Evolutionary conservation across 1,284 basidiomycete species (phyloP).

Genomic region (Microbotryum saponariae): DNA sequence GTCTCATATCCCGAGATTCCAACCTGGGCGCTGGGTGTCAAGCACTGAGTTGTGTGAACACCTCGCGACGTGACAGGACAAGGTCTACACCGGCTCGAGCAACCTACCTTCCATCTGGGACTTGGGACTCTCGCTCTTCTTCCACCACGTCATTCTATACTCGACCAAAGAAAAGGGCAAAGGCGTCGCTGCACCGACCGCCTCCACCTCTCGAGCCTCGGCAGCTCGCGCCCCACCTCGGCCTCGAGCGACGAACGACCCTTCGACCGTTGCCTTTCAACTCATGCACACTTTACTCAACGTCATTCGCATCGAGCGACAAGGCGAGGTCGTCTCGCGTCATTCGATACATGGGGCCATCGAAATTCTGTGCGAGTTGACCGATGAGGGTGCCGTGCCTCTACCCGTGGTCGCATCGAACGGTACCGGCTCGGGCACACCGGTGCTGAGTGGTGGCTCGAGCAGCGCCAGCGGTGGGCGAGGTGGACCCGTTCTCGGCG

Average conservation of each 20-base stretch:
- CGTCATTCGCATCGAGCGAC: conserved; percentile 83
- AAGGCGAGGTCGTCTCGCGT: conserved; percentile 83
- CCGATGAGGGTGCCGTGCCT: conserved; percentile 40
- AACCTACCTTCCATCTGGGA: conserved; percentile 72
- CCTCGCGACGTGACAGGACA: conserved; percentile 53
- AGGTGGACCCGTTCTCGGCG: conserved; percentile 23
- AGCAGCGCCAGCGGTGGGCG: conserved; percentile 7
- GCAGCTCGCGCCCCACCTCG: conserved; percentile 14
- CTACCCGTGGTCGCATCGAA: conserved; percentile 19
- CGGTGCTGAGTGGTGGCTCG: conserved; percentile 34
- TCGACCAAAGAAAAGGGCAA: conserved; percentile 17
- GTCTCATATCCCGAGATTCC: conserved; percentile 33
- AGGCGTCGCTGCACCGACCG: not conserved
- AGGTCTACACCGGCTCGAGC: conserved; percentile 62
- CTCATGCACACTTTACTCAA: conserved; percentile 72
- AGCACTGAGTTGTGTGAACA: conserved; percentile 3
- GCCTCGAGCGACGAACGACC: conserved; percentile 40
- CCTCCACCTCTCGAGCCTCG: conserved; percentile 37
- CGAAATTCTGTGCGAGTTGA: conserved; percentile 70
- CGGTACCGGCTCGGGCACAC: conserved; percentile 20
- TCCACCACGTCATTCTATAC: conserved; percentile 66
- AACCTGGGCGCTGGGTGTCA: no score
- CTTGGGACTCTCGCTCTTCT: conserved; percentile 74
- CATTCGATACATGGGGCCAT: conserved; percentile 84
- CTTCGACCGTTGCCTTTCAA: conserved; percentile 63